Base-by-base conservation (phyloP, 495 filamentous ascomycete species). In the Penicillium canescens region DNA sequence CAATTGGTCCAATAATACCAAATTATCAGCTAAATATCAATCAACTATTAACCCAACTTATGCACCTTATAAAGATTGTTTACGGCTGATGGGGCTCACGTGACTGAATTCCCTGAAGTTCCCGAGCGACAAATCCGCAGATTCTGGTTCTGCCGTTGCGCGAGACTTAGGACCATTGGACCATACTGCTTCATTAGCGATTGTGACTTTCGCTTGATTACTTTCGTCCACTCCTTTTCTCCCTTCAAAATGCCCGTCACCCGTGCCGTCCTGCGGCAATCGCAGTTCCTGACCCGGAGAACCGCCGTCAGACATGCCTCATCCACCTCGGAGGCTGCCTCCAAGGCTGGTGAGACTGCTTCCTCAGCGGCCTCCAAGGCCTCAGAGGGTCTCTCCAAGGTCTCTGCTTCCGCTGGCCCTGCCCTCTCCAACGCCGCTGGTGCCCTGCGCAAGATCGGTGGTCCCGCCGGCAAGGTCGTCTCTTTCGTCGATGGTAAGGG, bases 401-500 rank as follows among this genome's bases (percentile, higher is more conserved):
- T 94, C 60, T 78, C 87, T 54, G 84, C 89, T 44, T 82, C 87
- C 35, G 91, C 92, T 65, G 90, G 91, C 31, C 85, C 88, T 55
- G 89, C 84, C 48, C 75, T 96, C 60, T 80, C 81, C 58, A 82
- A 82, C 62, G 87, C 86, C 50, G 86, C 86, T 26, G 80, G 78
- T 61, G 82, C 87, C 44, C 70, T 96, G 56, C 77, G 86, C 59
- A 87, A 84, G 65, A 80, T 94, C 67, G 92, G 92, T 67, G 94
- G 94, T 57, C 82, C 89, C 53, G 92, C 89, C 37, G 94, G 91
- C 57, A 84, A 80, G 69, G 67, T 93, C 59, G 84, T 97, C 67
- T 78, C 80, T 50, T 89, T 91, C 62, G 75, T 92, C 69, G 89
- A 96, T 79, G 85, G 94, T 99, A 82, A 81, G 92, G 81, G 7